Percentiles rank a stretch among this genome's conserved stretches.
Evolutionary conservation across 306 rosid genomes (phyloP).

Genomic region (Calophaca sinica): DNA sequence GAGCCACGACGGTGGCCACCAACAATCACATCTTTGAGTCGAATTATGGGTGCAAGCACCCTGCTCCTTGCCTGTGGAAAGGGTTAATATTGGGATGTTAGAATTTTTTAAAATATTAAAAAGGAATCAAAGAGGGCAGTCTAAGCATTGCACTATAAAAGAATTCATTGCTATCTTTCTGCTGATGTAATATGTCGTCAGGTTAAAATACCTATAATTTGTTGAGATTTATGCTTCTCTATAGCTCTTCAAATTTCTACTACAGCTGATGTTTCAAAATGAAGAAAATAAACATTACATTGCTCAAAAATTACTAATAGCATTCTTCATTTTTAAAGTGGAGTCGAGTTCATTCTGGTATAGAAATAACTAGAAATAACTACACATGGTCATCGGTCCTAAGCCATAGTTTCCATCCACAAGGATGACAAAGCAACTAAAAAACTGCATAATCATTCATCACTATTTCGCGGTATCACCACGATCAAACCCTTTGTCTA

Average conservation of each 20-base stretch:
- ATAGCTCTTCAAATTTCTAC: background rate
- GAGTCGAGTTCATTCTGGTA: slow-evolving; percentile 9
- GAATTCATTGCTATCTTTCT: slow-evolving; percentile 14
- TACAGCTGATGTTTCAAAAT: background rate
- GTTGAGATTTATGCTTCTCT: slow-evolving; percentile 26
- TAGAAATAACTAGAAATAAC: slow-evolving; percentile 11
- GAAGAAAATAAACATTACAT: slow-evolving; percentile 13
- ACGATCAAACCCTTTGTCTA: background rate
- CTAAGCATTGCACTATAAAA: slow-evolving; percentile 12
- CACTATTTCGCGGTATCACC: background rate
- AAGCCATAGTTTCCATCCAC: background rate
- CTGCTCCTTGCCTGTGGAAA: slow-evolving; percentile 65
- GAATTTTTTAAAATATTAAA: background rate
- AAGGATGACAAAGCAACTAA: background rate
- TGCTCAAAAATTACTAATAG: slow-evolving; percentile 6
- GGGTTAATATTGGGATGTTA: slow-evolving; percentile 24
- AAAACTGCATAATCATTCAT: slow-evolving; percentile 30
- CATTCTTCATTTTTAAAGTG: background rate
- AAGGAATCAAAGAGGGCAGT: slow-evolving; percentile 7
- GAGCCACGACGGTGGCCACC: slow-evolving; percentile 82
- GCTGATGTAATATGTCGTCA: background rate
- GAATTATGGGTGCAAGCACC: slow-evolving; percentile 71
- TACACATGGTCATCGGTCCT: background rate
- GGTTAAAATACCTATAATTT: slow-evolving; percentile 16
- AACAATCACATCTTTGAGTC: slow-evolving; percentile 84